Conservation (phyloP, 179 eudicot genomes). For the Sideroxylon spinosum region DNA sequence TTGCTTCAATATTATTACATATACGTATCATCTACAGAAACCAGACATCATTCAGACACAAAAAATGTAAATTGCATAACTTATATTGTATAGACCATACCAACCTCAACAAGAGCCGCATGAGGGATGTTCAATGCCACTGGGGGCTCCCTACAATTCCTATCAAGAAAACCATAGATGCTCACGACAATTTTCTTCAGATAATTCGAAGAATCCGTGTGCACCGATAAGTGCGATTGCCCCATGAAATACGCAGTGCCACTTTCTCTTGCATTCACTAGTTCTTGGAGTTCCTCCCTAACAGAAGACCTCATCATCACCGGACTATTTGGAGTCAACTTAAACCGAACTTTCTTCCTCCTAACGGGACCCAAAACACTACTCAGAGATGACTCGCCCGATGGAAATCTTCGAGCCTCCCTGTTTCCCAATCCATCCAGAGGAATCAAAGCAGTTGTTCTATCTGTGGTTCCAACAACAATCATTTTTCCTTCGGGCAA, state of each 20-base stretch:
- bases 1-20: no score
- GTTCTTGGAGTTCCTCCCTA: constrained; percentile 58
- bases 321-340: constrained; percentile 48
- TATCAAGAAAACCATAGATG: constrained; percentile 62
- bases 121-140: constrained; percentile 74
- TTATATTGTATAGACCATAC: constrained; percentile 52
- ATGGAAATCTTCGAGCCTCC: constrained; percentile 5
- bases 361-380: not conserved
- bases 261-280: constrained; percentile 73
- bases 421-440: not conserved
- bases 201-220: constrained; percentile 49
- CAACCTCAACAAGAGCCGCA: constrained; percentile 80
- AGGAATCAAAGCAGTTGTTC: constrained; percentile 27
- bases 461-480: constrained; percentile 24
- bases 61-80: not conserved
- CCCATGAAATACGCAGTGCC: constrained; percentile 81
- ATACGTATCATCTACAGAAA: no score
- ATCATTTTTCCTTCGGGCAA: constrained; percentile 42
- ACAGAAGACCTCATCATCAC: constrained; percentile 36
- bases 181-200: constrained; percentile 50
- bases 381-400: constrained; percentile 19
- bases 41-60: no score
- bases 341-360: constrained; percentile 54
- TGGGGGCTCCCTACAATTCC: constrained; percentile 63
- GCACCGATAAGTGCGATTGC: constrained; percentile 55